phyloP scores from a whole-genome alignment of 306 rosid genomes.

The Urtica urens region DNA sequence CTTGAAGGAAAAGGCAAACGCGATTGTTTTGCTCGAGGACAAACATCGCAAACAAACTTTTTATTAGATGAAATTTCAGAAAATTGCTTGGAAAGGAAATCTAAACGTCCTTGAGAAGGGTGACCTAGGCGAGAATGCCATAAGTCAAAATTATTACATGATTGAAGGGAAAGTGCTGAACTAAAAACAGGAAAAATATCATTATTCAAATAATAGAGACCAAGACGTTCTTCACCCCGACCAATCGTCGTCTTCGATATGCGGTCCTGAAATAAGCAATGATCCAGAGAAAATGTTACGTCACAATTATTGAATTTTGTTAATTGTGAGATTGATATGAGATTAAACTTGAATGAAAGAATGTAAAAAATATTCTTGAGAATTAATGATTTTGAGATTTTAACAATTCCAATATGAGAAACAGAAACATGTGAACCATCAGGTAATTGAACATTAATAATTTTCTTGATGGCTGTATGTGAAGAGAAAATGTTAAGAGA shows the following conservation, averaged over 20 bases:
- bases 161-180: neutral
- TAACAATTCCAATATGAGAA: neutral
- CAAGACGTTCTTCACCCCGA: neutral
- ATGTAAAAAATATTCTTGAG: neutral
- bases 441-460: neutral
- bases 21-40: neutral
- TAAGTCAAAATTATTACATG: conserved; percentile 5
- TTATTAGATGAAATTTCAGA: neutral
- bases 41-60: neutral
- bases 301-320: neutral
- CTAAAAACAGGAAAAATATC: neutral
- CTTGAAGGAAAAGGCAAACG: neutral
- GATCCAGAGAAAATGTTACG: neutral
- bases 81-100: neutral
- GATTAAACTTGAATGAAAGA: neutral
- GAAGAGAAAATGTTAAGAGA: neutral
- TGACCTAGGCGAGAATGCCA: conserved; percentile 8
- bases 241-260: neutral
- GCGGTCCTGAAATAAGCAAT: conserved; percentile 1
- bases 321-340: neutral
- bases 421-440: neutral
- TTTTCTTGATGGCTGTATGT: neutral
- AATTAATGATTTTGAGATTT: neutral
- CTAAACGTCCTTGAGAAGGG: neutral
- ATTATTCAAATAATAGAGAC: neutral